Evolutionary conservation across 2,329 filamentous ascomycete species (phyloP), one percentile per base, ranked within the genome.

Genomic region (Ilyonectria sp.): DNA sequence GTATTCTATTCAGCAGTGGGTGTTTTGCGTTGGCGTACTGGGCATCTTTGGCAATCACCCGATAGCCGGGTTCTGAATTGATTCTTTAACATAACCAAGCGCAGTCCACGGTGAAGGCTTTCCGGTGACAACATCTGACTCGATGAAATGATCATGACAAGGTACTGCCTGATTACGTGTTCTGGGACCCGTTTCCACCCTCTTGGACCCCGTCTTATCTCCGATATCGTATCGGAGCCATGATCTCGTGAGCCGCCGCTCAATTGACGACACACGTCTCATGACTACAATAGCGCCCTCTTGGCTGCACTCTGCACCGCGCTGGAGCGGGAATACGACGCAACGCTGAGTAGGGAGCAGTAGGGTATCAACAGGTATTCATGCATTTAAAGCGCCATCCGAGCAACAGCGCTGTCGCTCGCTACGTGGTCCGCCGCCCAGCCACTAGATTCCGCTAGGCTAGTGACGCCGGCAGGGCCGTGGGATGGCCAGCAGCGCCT

Each of bases 181-280:
- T 35, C 26, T 21, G 47, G 57, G 21, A 47, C 60, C 49, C 35
- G 26, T 37, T n/a, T 33, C 23, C 15, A 29, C 56, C 50, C 63
- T 60, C 13, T 13, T 31, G 4, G 31, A 31, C 19, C 44, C 67
- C 47, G 65, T 53, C 73, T 74, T 76, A 76, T 76, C 74, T 76
- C 74, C 74, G 74, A 76, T 76, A 75, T 76, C 74, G 74, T 76
- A 74, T 74, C 69, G 71, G 33, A 19, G 55, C 40, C 58, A 60
- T 71, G 74, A 71, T 73, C 74, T 76, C 68, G 72, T 76, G 74
- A 72, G 70, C 68, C 54, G 35, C 61, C 29, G 46, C 60, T 60
- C 40, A 33, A 63, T 63, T 59, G 60, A 64, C 65, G 50, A 37
- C 64, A 53, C 65, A 65, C 2, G 62, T 49, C 65, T 64, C 65